Conservation (phyloP, 2,329 filamentous ascomycete species). For the Beauveria brongniartii region DNA sequence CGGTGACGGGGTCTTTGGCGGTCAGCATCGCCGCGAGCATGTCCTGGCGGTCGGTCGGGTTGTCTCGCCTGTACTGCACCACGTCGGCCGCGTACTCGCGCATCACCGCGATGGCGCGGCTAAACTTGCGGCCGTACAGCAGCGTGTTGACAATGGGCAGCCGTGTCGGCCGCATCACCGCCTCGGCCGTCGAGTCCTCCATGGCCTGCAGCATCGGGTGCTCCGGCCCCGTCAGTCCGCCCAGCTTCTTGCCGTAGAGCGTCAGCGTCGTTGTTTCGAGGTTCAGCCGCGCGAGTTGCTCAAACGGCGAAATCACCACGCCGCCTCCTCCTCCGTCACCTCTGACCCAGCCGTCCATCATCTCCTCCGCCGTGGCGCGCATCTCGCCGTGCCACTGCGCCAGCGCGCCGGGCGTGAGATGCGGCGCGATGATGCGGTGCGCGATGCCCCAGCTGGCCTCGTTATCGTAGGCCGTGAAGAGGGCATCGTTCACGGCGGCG, state of each 20-base stretch:
- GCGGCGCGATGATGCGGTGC: constrained; percentile 44
- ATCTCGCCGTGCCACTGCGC: constrained; percentile 37
- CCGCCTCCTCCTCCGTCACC: constrained; percentile 19
- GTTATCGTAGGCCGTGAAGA: constrained; percentile 44
- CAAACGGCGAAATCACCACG: constrained; percentile 35
- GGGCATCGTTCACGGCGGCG: constrained; percentile 38
- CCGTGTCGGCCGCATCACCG: constrained; percentile 45
- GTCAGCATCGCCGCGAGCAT: constrained; percentile 52
- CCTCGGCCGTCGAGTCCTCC: constrained; percentile 47
- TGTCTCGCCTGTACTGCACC: constrained; percentile 45
- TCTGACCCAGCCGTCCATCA: constrained; percentile 41
- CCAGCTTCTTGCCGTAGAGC: constrained; percentile 43
- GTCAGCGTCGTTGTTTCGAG: constrained; percentile 42
- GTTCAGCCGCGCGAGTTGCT: constrained; percentile 44
- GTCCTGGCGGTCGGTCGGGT: constrained; percentile 50
- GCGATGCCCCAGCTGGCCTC: constrained; percentile 42
- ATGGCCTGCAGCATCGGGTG: constrained; percentile 44
- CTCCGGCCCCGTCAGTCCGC: constrained; percentile 36
- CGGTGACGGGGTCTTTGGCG: constrained; percentile 53
- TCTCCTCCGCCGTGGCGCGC: constrained; percentile 38
- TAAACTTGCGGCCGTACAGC: constrained; percentile 44
- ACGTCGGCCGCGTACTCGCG: constrained; percentile 47
- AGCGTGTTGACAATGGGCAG: constrained; percentile 45
- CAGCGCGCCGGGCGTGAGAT: constrained; percentile 27
- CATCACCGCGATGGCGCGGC: constrained; percentile 43